Conservation (phyloP, 2,329 filamentous ascomycete genomes). For the Xylogone sp. region DNA sequence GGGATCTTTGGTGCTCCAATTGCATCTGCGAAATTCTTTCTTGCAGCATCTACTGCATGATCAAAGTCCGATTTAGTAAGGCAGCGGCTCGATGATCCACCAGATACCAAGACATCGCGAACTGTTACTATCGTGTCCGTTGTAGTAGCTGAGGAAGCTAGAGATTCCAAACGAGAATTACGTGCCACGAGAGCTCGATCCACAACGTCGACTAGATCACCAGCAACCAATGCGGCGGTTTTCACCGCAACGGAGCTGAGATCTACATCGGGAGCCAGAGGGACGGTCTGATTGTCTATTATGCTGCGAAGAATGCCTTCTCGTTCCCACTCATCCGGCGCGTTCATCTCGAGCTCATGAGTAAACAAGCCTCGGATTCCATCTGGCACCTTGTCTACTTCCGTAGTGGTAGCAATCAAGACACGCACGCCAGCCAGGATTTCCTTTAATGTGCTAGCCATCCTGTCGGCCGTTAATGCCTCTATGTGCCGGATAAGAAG, state of each 20-base stretch:
- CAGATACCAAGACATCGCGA: slow-evolving; percentile 83
- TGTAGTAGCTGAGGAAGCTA: slow-evolving; percentile 51
- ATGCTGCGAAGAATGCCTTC: slow-evolving; percentile 82
- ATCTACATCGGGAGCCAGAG: slow-evolving; percentile 80
- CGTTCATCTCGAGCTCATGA: slow-evolving; percentile 89
- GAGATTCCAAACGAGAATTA: slow-evolving; percentile 67
- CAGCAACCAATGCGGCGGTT: slow-evolving; percentile 91
- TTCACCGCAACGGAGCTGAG: slow-evolving; percentile 84
- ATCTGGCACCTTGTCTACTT: slow-evolving; percentile 91
- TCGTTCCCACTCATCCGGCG: slow-evolving; percentile 87
- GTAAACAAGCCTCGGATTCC: slow-evolving; percentile 88
- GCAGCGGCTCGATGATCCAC: slow-evolving; percentile 73
- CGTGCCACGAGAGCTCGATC: slow-evolving; percentile 82
- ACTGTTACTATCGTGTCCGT: slow-evolving; percentile 52
- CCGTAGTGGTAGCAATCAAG: slow-evolving; percentile 88
- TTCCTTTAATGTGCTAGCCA: slow-evolving; percentile 79
- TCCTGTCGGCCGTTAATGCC: slow-evolving; percentile 84
- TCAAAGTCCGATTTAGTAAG: slow-evolving; percentile 85
- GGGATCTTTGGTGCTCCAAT: slow-evolving; percentile 98
- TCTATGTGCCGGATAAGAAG: slow-evolving; percentile 89
- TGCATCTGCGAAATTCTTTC: slow-evolving; percentile 96
- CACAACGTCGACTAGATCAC: slow-evolving; percentile 90
- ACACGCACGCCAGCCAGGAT: slow-evolving; percentile 77
- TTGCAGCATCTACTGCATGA: slow-evolving; percentile 86
- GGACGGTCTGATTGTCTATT: slow-evolving; percentile 69